Evolutionary conservation across 2,329 filamentous ascomycete genomes (phyloP).

Genomic region (Cordyceps militaris): DNA sequence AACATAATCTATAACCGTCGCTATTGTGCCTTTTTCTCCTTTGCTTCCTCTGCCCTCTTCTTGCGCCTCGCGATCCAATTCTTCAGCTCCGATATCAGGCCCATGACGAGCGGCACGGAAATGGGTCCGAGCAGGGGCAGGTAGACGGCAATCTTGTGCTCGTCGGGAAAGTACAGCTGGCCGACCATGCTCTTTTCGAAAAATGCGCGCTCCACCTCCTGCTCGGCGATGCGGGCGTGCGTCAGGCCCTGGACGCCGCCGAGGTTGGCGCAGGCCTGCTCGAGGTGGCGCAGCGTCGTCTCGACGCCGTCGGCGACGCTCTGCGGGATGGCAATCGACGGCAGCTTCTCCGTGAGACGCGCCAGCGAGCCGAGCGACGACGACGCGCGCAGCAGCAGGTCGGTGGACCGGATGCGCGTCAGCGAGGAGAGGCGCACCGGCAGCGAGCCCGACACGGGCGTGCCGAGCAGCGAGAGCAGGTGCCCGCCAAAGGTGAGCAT

Average conservation of each 20-base stretch:
- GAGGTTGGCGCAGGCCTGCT: constrained; percentile 67
- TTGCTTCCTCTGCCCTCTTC: constrained; percentile 34
- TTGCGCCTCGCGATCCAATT: constrained; percentile 45
- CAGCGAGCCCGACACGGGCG: constrained; percentile 74
- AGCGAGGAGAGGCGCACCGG: constrained; percentile 80
- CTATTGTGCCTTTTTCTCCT: constrained; percentile 32
- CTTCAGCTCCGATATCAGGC: constrained; percentile 73
- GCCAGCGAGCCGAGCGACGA: constrained; percentile 91
- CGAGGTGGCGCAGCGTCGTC: constrained; percentile 69
- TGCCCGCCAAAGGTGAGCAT: constrained; percentile 89
- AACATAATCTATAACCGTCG: not conserved
- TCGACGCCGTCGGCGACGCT: constrained; percentile 81
- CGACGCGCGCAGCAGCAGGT: constrained; percentile 79
- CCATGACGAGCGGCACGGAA: constrained; percentile 81
- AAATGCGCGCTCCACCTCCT: constrained; percentile 86
- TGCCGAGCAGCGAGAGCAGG: constrained; percentile 77
- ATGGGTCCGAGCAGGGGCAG: constrained; percentile 84
- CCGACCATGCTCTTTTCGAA: constrained; percentile 99
- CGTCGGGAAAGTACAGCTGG: constrained; percentile 96
- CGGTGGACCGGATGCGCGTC: constrained; percentile 75
- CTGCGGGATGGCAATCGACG: constrained; percentile 83
- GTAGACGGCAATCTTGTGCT: constrained; percentile 97
- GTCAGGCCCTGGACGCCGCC: constrained; percentile 60
- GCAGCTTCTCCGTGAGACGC: constrained; percentile 73
- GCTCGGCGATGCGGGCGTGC: constrained; percentile 77